Evolutionary conservation across 371 early-diverging fungal species (phyloP), one percentile per base, ranked within the genome.

Genomic region (Cladochytrium tenue): DNA sequence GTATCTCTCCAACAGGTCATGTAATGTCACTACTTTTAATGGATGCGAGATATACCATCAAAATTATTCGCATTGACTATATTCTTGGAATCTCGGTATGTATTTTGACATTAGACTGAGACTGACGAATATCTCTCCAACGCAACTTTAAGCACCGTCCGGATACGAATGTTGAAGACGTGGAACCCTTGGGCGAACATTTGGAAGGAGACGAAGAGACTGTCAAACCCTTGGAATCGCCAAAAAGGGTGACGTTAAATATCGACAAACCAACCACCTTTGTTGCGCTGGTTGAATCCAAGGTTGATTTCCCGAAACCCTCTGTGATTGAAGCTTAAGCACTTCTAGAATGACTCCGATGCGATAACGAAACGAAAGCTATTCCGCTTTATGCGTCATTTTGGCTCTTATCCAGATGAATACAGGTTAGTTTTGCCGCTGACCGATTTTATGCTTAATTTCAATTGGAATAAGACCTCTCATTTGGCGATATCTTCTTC

Each of bases 401-500:
- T 73, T 66, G 80, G 81, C 10, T 53, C 61, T 2, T 84, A 74
- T 58, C 81, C 85, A 0, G 75, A 74, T 0, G 68, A 80, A 33
- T 80, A 77, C 68, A 27, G 83, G 75, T 74, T 43, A 50, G 32
- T 1, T 43, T 7, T 50, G 13, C 50, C 10, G 34, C 36, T 7
- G 26, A 30, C 7, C 32, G 15, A 20, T 28, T 62, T 51, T 3
- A 1, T 50, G 50, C 0, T 59, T 5, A 30, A 13, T 63, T 5
- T 34, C 17, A 43, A 50, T 68, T 34, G 4, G 53, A 26, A 43
- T 59, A 76, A n/a, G 82, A 32, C 56, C 67, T 7, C 64, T 83
- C 23, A 77, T 85, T 13, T 85, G 84, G 83, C 75, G 83, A 4
- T 78, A 73, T 61, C 69, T 83, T 10, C 67, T 81, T 3, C 55